Conservation (phyloP, 257 asterid species). For the Fraxinus excelsior region DNA sequence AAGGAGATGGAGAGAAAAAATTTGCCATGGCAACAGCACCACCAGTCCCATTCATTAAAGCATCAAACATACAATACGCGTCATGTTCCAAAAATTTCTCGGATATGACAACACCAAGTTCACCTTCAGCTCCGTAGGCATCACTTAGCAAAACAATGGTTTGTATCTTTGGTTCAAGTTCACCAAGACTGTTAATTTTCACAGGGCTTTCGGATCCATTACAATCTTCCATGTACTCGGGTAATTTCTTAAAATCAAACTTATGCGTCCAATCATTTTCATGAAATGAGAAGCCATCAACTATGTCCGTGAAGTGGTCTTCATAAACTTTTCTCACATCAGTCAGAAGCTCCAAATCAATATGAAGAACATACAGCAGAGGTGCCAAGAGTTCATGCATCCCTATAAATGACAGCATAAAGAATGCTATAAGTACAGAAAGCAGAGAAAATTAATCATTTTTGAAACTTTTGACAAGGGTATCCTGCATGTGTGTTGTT, state of each 20-base stretch:
- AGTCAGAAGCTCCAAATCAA: neutral
- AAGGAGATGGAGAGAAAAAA: constrained; percentile 4
- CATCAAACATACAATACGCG: constrained; percentile 58
- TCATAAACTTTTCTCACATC: neutral
- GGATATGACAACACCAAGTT: neutral
- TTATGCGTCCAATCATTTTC: neutral
- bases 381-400: constrained; percentile 3
- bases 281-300: constrained; percentile 68
- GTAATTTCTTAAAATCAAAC: neutral
- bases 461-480: too few relatives aligned
- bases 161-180: constrained; percentile 72
- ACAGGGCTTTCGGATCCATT: neutral
- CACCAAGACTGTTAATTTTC: constrained; percentile 30
- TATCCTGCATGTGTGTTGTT: too few relatives aligned
- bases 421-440: neutral
- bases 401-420: neutral
- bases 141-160: constrained; percentile 66
- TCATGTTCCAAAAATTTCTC: neutral
- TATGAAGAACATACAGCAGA: neutral
- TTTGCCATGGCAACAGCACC: neutral
- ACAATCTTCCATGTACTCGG: constrained; percentile 31
- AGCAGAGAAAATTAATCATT: neutral
- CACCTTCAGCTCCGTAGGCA: constrained; percentile 86
- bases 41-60: constrained; percentile 31
- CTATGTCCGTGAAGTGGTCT: neutral